Base-by-base conservation (phyloP, 2,329 filamentous ascomycete species). In the Cladosporium sp. region DNA sequence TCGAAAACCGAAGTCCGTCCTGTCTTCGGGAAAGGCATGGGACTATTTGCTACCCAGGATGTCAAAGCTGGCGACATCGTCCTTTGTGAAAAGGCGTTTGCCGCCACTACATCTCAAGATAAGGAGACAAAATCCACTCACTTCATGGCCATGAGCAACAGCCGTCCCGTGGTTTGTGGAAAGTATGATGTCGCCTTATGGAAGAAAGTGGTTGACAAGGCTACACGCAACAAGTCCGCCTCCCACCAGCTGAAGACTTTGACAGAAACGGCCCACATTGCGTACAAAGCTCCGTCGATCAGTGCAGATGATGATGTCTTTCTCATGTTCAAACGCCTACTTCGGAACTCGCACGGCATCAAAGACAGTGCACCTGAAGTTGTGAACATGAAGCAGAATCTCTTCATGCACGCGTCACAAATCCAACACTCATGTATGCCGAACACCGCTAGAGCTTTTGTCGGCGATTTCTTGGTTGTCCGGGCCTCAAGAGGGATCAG, bases 391-490 rank as follows among this genome's bases (percentile, higher is more conserved):
- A 49, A 28, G 36, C 15, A 18, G 12, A 84, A 84, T 0, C 65
- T 86, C 14, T 88, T 85, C 84, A 65, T 75, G 2, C 66, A 77
- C 1, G 81, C 83, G 3, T 84, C 85, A 0, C 76, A 78, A 64
- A 80, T 86, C 68, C 87, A 88, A 66, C 85, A 87, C 68, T 79
- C 78, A 12, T 88, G 86, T 71, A 21, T 79, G 4, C 72, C 72
- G 11, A 87, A 86, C 68, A 80, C 79, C 21, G 67, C 66, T 0
- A 82, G 82, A 18, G 73, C 79, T 0, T 86, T 86, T 70, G 84
- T 87, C 44, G 84, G 85, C 2, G 84, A 88, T 69, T 79, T 87
- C 76, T 77, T 80, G 68, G 78, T 87, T 8, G 60, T 87, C 26
- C 82, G 83, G 8, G 85, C 85, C 0, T 74, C 79, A 0, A 70